Evolutionary conservation across 306 rosid species (phyloP), one percentile per base, ranked within the genome.

Genomic region (Medicago lupulina): DNA sequence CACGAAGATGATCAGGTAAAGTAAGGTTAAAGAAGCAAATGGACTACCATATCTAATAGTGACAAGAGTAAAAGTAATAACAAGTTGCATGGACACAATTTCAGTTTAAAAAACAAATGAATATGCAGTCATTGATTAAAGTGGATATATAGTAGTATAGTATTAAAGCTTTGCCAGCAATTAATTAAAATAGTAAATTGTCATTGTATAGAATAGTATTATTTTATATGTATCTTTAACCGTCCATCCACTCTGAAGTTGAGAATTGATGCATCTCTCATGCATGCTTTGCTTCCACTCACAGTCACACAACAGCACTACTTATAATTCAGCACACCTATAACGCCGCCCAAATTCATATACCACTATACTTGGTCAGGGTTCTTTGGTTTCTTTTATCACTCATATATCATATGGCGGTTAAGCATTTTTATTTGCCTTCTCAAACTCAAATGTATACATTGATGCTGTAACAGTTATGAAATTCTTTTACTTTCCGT

Each of bases 211-310:
- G 5, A 17, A 57, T 23, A n/a, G 17, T 71, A 57, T 55, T 54
- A 71, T 71, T 43, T 67, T 7, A 11, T 8, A 0, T 40, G 49
- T 58, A 74, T 71, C 51, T 31, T 62, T 15, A 81, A 78, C 88
- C 85, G 85, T 65, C 88, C 85, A 75, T 78, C 88, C 88, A 81
- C 82, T 75, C 38, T 2, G 3, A 75, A 79, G 77, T 54, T 64
- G 77, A 79, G 78, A 78, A 75, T 57, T 59, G 13, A 39, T 21
- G 53, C 39, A 28, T 28, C 38, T 79, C 54, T 21, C 23, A 9
- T 25, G 21, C n/a, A 58, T 71, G 71, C 65, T 76, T 75, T 83
- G 80, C 81, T 82, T 84, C 81, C 83, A 84, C 88, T 82, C 60
- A 59, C 73, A 80, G 82, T 50, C 64, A 64, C 64, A 64, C 75